Evolutionary conservation across 805 yeast species (phyloP), one percentile per base, ranked within the genome.

Genomic region (Phaffomyces opuntiae): DNA sequence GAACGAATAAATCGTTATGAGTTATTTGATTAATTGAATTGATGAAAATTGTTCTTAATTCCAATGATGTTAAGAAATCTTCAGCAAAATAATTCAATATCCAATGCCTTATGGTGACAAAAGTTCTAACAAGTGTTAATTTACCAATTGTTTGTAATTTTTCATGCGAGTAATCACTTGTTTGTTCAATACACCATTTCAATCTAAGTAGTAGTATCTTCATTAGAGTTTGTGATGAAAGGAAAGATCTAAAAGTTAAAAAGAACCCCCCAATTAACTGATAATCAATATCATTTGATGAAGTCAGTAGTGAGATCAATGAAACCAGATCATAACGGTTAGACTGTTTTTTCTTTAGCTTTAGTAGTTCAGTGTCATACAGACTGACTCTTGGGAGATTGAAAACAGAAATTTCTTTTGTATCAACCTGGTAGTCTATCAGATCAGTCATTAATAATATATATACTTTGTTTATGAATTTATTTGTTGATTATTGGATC

Each of bases 51-150:
- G 55, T 51, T 45, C 89, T 67, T 32, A 83, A 63, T 44, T 73
- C 69, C 19, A 66, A 54, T 40, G 76, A 70, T 14, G 75, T 64
- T 25, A 83, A 67, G 60, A 90, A 93, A 63, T 93, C 98, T 59
- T 87, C 91, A 37, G 80, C 73, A 56, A 88, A 93, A 62, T 87
- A 90, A 63, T 90, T 91, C 48, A 87, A 65, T 17, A 91, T 62
- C 96, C 98, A 91, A 66, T 87, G 96, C 57, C 97, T 77, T 38
- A 93, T 55, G 27, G 85, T 81, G 26, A 87, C 96, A 67, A 90
- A 91, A 0, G 95, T 83, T 55, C 98, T 73, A 34, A 90, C 74
- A 12, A 87, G 68, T 2, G 83, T 81, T 39, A 84, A 69, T 48
- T 81, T 75, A 1, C 95, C 95, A 4, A 74, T 58, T 49, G 71